Evolutionary conservation across 306 rosid species (phyloP).

Genomic region (Prunus salicina): DNA sequence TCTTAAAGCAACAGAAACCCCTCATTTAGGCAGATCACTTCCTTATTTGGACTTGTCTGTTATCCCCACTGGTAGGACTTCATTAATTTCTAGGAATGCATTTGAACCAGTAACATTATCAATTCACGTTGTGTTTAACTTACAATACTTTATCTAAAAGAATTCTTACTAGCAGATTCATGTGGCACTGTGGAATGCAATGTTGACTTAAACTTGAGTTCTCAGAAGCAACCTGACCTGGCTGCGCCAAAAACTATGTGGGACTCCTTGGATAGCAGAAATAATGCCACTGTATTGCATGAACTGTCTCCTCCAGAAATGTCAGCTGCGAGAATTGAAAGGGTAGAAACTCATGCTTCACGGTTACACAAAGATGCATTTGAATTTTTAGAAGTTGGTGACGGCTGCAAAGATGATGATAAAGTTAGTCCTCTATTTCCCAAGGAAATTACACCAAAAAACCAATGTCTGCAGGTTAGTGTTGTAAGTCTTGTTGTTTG

Average conservation of each 20-base stretch:
- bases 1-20: constrained; percentile 13
- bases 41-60: constrained; percentile 32
- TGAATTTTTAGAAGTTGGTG: constrained; percentile 19
- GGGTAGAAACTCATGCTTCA: constrained; percentile 19
- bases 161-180: constrained; percentile 30
- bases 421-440: constrained; percentile 7
- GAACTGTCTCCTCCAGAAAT: constrained; percentile 35
- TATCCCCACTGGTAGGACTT: constrained; percentile 39
- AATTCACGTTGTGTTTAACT: neutral
- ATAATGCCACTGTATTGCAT: constrained; percentile 31
- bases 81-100: neutral
- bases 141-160: neutral
- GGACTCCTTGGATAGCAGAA: constrained; percentile 40
- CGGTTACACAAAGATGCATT: constrained; percentile 20
- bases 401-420: constrained; percentile 18
- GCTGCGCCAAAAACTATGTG: constrained; percentile 17
- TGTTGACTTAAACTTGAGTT: constrained; percentile 37
- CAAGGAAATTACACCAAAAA: neutral
- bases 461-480: constrained; percentile 19
- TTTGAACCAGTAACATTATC: neutral
- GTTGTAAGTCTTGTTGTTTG: constrained; percentile 14
- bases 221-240: constrained; percentile 32
- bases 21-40: constrained; percentile 16
- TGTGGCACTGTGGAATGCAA: constrained; percentile 28
- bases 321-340: constrained; percentile 14